Conservation (phyloP, 179 eudicot species). For the Actinidia chinensis region DNA sequence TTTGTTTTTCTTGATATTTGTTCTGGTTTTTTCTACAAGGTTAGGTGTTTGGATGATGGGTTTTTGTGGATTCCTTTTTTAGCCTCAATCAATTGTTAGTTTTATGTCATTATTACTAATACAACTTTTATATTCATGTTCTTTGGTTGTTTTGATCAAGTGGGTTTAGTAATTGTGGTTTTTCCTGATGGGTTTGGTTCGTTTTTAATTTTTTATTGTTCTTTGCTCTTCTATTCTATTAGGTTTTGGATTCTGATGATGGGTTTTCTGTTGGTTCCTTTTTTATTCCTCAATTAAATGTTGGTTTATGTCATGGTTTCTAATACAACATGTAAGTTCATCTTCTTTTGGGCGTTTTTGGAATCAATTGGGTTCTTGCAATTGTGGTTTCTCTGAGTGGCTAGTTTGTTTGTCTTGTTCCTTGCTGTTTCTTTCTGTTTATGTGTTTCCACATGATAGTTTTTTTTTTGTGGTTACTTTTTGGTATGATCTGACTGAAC, state of each 20-base stretch:
- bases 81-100: background rate
- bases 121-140: too few species aligned
- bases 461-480: background rate
- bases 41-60: background rate
- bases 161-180: background rate
- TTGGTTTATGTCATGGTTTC: too few species aligned
- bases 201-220: too few species aligned
- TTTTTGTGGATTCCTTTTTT: background rate
- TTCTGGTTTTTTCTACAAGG: background rate
- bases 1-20: background rate
- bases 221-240: too few species aligned
- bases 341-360: too few species aligned
- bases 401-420: too few species aligned
- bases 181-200: background rate
- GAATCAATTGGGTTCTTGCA: too few species aligned
- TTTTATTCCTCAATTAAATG: too few species aligned
- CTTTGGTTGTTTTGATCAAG: background rate
- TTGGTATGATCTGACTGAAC: background rate
- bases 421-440: background rate
- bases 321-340: too few species aligned
- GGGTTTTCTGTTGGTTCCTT: too few species aligned
- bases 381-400: too few species aligned
- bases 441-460: background rate
- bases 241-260: too few species aligned
- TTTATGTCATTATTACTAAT: background rate